A percentile compares a stretch with the other conserved stretches of the same genome.
Conservation (phyloP, 495 filamentous ascomycete species). For the Penicillium goetzii region DNA sequence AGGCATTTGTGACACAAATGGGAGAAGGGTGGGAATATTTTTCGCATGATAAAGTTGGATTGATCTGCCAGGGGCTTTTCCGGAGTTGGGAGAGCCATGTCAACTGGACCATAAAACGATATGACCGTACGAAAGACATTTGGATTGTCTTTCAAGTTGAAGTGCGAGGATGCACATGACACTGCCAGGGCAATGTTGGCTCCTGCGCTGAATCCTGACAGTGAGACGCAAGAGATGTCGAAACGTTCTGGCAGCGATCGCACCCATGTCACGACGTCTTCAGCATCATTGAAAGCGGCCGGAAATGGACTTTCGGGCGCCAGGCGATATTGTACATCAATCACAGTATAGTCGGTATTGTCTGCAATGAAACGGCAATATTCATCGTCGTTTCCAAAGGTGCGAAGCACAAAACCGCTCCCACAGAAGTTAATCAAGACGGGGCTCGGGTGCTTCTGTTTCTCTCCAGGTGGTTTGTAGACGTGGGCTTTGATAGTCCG, state of each 20-base stretch:
- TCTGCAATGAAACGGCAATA: slow-evolving; percentile 43
- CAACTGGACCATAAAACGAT: slow-evolving; percentile 45
- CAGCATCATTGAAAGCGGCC: slow-evolving; percentile 71
- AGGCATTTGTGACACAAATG: slow-evolving; percentile 37
- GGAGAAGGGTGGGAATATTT: slow-evolving; percentile 33
- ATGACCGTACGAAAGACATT: slow-evolving; percentile 40
- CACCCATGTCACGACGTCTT: slow-evolving; percentile 46
- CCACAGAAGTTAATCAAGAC: slow-evolving; percentile 52
- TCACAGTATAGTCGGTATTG: slow-evolving; percentile 43
- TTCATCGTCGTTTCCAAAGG: slow-evolving; percentile 46
- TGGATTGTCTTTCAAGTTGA: slow-evolving; percentile 19
- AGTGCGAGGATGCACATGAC: slow-evolving; percentile 36
- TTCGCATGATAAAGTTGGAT: slow-evolving; percentile 34
- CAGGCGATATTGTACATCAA: slow-evolving; percentile 72
- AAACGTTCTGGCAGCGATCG: slow-evolving; percentile 38
- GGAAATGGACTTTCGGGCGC: slow-evolving; percentile 79
- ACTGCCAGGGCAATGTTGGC: slow-evolving; percentile 47
- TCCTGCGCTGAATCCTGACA: slow-evolving; percentile 52
- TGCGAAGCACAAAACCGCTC: slow-evolving; percentile 44
- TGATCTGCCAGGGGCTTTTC: slow-evolving; percentile 33
- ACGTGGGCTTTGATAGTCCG: slow-evolving; percentile 50
- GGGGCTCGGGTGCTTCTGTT: slow-evolving; percentile 29
- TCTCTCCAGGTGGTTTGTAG: slow-evolving; percentile 37
- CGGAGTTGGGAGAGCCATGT: slow-evolving; percentile 34
- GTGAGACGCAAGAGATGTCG: slow-evolving; percentile 38